These are phyloP conservation scores for Neotropicomus parvogracilis DNA, from an alignment of 1,284 basidiomycete genomes.

Conservation along the genomic window DNA sequence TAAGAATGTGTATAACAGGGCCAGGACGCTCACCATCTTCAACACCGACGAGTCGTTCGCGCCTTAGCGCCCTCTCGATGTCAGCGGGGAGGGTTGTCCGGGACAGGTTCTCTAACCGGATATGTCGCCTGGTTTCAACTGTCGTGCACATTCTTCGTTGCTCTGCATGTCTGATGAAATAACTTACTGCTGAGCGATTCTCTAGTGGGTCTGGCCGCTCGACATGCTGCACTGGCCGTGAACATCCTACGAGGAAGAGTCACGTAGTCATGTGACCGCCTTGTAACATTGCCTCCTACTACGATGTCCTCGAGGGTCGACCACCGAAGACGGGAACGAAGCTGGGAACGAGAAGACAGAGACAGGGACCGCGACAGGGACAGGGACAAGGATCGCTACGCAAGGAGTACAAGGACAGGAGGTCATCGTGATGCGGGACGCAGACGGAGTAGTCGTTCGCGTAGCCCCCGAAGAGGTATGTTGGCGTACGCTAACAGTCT, in stretches of 20 bases:
- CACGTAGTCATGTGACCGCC: constrained; percentile 28
- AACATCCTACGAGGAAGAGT: constrained; percentile 16
- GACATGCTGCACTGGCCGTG: constrained; percentile 17
- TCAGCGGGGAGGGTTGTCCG: constrained; percentile 52
- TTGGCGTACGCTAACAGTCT: neutral
- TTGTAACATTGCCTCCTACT: constrained; percentile 7
- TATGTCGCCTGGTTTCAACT: constrained; percentile 34
- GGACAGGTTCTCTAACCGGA: constrained; percentile 49
- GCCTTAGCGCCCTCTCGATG: constrained; percentile 48
- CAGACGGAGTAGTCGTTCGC: constrained; percentile 59
- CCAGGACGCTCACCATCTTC: constrained; percentile 41
- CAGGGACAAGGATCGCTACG: constrained; percentile 32
- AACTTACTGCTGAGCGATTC: constrained; percentile 21
- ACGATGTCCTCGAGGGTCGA: constrained; percentile 53
- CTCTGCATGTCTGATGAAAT: constrained; percentile 2
- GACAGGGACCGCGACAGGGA: constrained; percentile 46
- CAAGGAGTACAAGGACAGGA: constrained; percentile 35
- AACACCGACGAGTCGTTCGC: constrained; percentile 50
- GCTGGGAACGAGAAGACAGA: constrained; percentile 60
- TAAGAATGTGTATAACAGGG: constrained; percentile 10
- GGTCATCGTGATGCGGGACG: constrained; percentile 45
- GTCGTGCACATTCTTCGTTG: constrained; percentile 9
- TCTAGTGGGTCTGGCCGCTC: constrained; percentile 9
- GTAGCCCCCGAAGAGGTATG: constrained; percentile 56
- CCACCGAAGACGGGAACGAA: constrained; percentile 59